Percentiles rank a stretch among this genome's conserved stretches.
Evolutionary conservation across 805 yeast genomes (phyloP).

Genomic region (Torulaspora delbrueckii): DNA sequence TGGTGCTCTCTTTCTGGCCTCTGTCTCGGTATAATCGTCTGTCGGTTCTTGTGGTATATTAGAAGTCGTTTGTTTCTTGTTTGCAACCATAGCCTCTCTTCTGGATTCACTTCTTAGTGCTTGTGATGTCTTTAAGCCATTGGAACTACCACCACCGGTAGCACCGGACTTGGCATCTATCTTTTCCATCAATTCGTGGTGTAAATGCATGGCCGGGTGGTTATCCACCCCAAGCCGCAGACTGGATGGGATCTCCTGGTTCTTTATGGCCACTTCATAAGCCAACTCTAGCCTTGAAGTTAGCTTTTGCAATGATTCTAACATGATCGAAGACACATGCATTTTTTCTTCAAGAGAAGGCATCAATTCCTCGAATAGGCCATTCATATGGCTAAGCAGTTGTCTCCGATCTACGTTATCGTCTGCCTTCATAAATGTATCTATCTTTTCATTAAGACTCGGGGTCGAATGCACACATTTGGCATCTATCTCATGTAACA

Average conservation of each 20-base stretch:
- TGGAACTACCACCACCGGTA: conserved; percentile 10
- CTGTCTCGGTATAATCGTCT: conserved; percentile 5
- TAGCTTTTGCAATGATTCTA: conserved; percentile 67
- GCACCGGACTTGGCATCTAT: conserved; percentile 21
- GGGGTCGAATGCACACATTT: conserved; percentile 79
- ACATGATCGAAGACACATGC: conserved; percentile 92
- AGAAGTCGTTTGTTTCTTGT: conserved; percentile 35
- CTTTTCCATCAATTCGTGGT: conserved; percentile 36
- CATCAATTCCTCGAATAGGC: conserved; percentile 58
- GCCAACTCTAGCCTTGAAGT: conserved; percentile 73
- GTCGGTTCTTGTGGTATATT: conserved; percentile 1
- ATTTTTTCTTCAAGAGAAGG: conserved; percentile 95
- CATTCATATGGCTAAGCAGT: conserved; percentile 36
- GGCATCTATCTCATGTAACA: conserved; percentile 90
- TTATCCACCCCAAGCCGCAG: conserved; percentile 72
- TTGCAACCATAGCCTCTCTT: conserved; percentile 90
- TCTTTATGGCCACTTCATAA: conserved; percentile 63
- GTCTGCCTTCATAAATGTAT: conserved; percentile 18
- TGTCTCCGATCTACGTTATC: conserved; percentile 24
- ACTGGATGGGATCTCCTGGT: conserved; percentile 72
- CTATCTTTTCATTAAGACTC: conserved; percentile 43
- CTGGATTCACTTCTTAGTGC: conserved; percentile 77
- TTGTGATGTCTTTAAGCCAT: conserved; percentile 50
- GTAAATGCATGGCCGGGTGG: conserved; percentile 78
- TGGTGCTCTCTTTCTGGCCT: conserved; percentile 19